Percentiles rank a stretch among this genome's conserved stretches.
phyloP scores from a whole-genome alignment of 371 early-diverging fungal genomes.

The Rhizomucor pusillus region DNA sequence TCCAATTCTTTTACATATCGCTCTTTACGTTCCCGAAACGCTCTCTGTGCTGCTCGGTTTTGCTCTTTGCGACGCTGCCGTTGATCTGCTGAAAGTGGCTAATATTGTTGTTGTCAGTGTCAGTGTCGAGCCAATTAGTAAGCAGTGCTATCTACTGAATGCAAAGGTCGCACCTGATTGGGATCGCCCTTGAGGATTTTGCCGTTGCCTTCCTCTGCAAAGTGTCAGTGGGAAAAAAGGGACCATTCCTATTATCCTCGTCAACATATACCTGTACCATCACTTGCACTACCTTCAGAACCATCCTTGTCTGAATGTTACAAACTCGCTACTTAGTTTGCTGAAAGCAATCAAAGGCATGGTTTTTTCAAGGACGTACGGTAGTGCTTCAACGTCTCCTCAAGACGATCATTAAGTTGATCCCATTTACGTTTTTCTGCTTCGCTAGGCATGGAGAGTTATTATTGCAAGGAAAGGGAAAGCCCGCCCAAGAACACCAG shows the following conservation, averaged over 20 bases:
- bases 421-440: constrained; percentile 9
- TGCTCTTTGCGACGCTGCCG: constrained; percentile 34
- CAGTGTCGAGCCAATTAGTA: neutral
- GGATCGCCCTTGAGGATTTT: constrained; percentile 2
- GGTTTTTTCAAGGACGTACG: neutral
- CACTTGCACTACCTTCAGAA: constrained; percentile 7
- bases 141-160: too few relatives aligned
- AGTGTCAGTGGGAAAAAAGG: too few relatives aligned
- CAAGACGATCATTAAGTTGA: neutral
- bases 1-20: constrained; percentile 61
- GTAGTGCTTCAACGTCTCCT: neutral
- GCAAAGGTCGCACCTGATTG: too few relatives aligned
- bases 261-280: constrained; percentile 7
- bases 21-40: constrained; percentile 67
- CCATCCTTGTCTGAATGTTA: constrained; percentile 8
- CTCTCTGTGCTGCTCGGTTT: constrained; percentile 68
- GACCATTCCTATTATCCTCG: neutral
- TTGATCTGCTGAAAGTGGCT: too few relatives aligned
- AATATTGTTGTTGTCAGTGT: neutral
- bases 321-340: neutral
- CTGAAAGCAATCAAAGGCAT: neutral
- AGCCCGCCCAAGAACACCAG: too few relatives aligned
- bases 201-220: neutral
- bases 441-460: neutral
- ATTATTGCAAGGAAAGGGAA: too few relatives aligned